Percentiles rank a stretch among this genome's conserved stretches.
These are phyloP conservation scores for Psophocarpus tetragonolobus DNA, from an alignment of 306 rosid genomes.

Conservation along the genomic window DNA sequence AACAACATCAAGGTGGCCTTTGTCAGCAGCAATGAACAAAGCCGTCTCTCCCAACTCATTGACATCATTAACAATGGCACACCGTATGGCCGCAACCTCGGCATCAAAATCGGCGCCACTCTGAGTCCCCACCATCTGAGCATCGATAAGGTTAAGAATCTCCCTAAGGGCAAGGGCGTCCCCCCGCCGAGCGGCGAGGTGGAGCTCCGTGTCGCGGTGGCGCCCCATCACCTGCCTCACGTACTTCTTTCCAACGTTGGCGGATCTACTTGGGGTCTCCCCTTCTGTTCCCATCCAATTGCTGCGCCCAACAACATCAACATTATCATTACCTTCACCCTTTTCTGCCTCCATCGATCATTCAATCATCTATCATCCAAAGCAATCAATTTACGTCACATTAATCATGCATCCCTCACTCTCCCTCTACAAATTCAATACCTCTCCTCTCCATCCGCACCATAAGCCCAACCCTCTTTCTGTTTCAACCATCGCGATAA, in stretches of 20 bases:
- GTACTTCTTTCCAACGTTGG: conserved; percentile 43
- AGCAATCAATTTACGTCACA: no score
- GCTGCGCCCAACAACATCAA: no score
- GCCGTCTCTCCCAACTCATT: conserved; percentile 77
- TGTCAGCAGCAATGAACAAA: conserved; percentile 59
- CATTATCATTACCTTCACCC: no score
- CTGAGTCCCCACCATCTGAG: conserved; percentile 58
- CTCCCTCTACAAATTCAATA: no score
- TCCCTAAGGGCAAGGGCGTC: conserved; percentile 45
- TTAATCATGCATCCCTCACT: no score
- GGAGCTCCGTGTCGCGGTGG: conserved; percentile 71
- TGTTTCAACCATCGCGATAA: no score
- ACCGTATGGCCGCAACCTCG: conserved; percentile 55
- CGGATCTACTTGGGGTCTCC: no score
- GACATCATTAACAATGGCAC: conserved; percentile 63
- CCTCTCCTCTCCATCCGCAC: no score
- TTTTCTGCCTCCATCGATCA: no score
- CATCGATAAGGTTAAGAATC: conserved; percentile 51
- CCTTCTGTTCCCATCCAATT: no score
- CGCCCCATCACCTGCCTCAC: conserved; percentile 77
- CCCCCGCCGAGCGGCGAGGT: conserved; percentile 64
- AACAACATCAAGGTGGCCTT: conserved; percentile 59
- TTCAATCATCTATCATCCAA: no score
- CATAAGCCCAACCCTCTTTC: no score
- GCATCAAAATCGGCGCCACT: conserved; percentile 57